Base-by-base conservation (phyloP, 192 early-diverging fungal genomes). In the Entomortierella lignicola region DNA sequence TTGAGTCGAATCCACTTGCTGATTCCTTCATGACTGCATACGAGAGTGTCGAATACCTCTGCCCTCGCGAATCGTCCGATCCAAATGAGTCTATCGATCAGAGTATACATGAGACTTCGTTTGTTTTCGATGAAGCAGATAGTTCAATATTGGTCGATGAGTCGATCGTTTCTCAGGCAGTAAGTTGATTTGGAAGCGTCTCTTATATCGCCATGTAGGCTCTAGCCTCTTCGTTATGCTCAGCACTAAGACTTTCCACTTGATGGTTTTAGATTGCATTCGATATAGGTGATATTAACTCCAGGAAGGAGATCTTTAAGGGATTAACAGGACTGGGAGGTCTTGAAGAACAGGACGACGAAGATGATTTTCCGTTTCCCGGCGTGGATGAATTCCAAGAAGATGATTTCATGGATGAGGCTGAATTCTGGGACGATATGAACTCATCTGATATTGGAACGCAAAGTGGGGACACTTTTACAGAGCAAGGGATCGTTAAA, bases 101-200 rank as follows among this genome's bases (percentile, higher is more conserved):
- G 12, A 18, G 39, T 3, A 6, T 30, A 1, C 61, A 58, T 4
- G 62, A 79, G 3, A 50, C 44, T 5, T 70, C 75, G 2, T 79
- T 79, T 50, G 57, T 79, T 7, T 70, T 56, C 39, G 37, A 79
- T 6, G 75, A 79, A 21, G 67, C 26, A 2, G 75, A 79, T 1
- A 69, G 66, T 42, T 79, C 75, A 3, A 66, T 79, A 27, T 25
- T 66, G 43, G 67, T 79, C 5, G 75, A 79, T n/a, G 75, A 79
- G 31, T 70, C 67, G 2, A 69, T 70, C 8, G 41, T 55, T 7
- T 79, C 75, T 39, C 67, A 79, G 20, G 34, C 74, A n/a, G 74
- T 77, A 77, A 31, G 74, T 37, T 37, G n/a, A 37, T 10, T 10
- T 10, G 10, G 34, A 4, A 37, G 4, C 10, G 34, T 10, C 34